These are phyloP conservation scores for Fistulinella staudtii DNA, from an alignment of 1,284 basidiomycete species.

Conservation along the genomic window DNA sequence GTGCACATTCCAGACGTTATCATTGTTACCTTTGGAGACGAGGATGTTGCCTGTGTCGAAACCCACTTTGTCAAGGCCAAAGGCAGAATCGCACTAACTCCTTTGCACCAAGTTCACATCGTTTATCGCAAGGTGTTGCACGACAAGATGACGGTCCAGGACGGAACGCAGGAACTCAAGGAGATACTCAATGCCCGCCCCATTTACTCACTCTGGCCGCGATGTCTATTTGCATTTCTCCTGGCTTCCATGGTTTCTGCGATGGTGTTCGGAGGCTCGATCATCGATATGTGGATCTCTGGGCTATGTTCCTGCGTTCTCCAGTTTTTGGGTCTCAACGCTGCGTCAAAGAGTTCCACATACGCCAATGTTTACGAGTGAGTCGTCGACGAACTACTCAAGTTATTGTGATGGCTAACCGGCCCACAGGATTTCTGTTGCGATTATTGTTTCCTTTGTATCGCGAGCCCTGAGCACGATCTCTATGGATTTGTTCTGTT, in stretches of 20 bases:
- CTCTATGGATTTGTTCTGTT: slow-evolving; percentile 69
- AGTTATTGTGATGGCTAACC: neutral
- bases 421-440: slow-evolving; percentile 66
- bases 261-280: slow-evolving; percentile 77
- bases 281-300: slow-evolving; percentile 79
- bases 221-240: slow-evolving; percentile 70
- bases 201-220: slow-evolving; percentile 56
- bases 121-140: slow-evolving; percentile 78
- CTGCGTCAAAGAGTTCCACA: slow-evolving; percentile 75
- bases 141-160: slow-evolving; percentile 63
- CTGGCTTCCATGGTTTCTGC: slow-evolving; percentile 76
- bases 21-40: slow-evolving; percentile 73
- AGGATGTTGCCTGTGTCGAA: slow-evolving; percentile 53
- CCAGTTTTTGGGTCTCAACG: slow-evolving; percentile 72
- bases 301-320: slow-evolving; percentile 67
- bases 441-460: slow-evolving; percentile 79
- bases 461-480: slow-evolving; percentile 72
- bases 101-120: slow-evolving; percentile 67
- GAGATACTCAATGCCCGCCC: slow-evolving; percentile 57
- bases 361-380: slow-evolving; percentile 90
- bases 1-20: slow-evolving; percentile 78
- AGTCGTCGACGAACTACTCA: slow-evolving; percentile 33
- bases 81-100: slow-evolving; percentile 69
- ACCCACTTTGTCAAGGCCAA: slow-evolving; percentile 77
- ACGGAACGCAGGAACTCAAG: slow-evolving; percentile 59